These are phyloP conservation scores for Brettanomyces bruxellensis DNA, from an alignment of 805 yeast species.

Conservation along the genomic window DNA sequence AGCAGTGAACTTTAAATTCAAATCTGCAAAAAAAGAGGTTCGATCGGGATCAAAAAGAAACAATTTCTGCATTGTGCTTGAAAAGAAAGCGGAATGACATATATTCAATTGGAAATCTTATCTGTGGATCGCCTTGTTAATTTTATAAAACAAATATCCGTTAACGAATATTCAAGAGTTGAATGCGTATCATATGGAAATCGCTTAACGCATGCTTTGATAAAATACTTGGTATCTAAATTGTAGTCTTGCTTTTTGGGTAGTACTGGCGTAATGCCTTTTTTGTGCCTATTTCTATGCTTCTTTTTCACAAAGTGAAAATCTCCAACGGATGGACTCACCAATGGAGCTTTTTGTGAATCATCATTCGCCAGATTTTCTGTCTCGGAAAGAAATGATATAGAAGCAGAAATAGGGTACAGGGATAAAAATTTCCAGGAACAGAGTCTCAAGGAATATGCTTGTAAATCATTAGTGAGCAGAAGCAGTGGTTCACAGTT, in stretches of 20 bases:
- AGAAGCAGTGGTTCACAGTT: constrained; percentile 16
- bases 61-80: constrained; percentile 52
- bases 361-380: neutral
- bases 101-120: constrained; percentile 2
- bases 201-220: constrained; percentile 5
- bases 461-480: constrained; percentile 23
- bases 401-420: constrained; percentile 21
- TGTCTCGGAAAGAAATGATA: constrained; percentile 8
- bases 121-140: too few relatives aligned
- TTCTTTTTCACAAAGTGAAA: neutral
- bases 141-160: too few relatives aligned
- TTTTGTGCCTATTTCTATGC: neutral
- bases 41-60: constrained; percentile 53
- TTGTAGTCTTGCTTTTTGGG: neutral
- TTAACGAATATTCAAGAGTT: too few relatives aligned
- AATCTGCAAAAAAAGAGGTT: constrained; percentile 37
- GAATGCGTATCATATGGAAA: neutral
- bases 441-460: constrained; percentile 20
- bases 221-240: neutral
- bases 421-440: constrained; percentile 16
- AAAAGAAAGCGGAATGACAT: neutral
- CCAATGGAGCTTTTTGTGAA: neutral
- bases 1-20: constrained; percentile 6
- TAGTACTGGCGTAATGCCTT: neutral
- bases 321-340: neutral